phyloP scores from a whole-genome alignment of 345 rosid genomes.

The Lepidium africanum region DNA sequence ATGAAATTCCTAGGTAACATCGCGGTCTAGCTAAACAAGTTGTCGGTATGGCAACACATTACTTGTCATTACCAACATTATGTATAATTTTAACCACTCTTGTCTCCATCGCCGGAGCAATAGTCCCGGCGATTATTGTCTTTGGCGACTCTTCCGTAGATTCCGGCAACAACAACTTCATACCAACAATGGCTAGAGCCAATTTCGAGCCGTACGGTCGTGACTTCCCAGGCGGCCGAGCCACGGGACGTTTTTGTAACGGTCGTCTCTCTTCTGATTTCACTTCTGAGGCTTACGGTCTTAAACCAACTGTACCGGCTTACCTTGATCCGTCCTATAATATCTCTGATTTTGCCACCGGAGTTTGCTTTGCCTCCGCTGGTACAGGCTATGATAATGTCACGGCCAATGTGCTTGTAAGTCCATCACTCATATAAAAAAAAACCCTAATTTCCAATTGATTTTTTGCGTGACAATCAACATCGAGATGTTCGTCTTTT shows the following conservation, averaged over 20 bases:
- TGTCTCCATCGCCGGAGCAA: conserved; percentile 22
- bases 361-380: conserved; percentile 62
- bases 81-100: conserved; percentile 10
- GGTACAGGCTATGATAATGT: conserved; percentile 55
- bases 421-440: conserved; percentile 2
- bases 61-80: background rate
- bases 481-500: background rate
- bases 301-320: conserved; percentile 47
- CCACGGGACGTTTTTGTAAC: conserved; percentile 59
- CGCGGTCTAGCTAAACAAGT: conserved; percentile 19
- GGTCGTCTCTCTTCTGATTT: conserved; percentile 56
- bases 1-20: conserved; percentile 15
- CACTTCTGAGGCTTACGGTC: conserved; percentile 46
- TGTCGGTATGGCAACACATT: conserved; percentile 19
- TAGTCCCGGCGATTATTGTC: conserved; percentile 50
- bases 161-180: conserved; percentile 54
- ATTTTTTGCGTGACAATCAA: conserved; percentile 20
- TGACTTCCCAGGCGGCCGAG: conserved; percentile 37
- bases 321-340: conserved; percentile 46
- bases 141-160: conserved; percentile 67
- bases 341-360: conserved; percentile 52
- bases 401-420: conserved; percentile 50
- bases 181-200: conserved; percentile 44
- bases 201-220: conserved; percentile 61
- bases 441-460: background rate